These are phyloP conservation scores for Filobasidium uniguttulatum DNA, from an alignment of 1,284 basidiomycete genomes.

Conservation along the genomic window DNA sequence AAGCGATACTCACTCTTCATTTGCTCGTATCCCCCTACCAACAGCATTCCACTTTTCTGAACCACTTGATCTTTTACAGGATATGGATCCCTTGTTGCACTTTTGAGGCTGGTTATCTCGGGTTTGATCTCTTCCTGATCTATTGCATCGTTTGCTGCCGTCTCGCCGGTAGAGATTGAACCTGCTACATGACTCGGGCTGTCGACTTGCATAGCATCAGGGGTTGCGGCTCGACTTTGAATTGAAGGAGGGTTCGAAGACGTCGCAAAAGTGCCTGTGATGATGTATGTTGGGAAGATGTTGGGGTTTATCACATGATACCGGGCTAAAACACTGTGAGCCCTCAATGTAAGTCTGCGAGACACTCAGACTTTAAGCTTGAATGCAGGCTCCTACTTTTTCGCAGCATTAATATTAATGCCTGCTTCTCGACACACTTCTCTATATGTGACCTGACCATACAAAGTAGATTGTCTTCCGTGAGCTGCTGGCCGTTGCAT, in stretches of 20 bases:
- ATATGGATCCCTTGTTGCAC: constrained; percentile 1
- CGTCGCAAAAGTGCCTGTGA: constrained; percentile 11
- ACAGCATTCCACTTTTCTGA: constrained; percentile 5
- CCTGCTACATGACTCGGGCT: not conserved
- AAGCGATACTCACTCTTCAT: constrained; percentile 2
- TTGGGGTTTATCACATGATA: constrained; percentile 3
- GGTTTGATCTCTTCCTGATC: not conserved
- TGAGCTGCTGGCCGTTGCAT: too few species aligned
- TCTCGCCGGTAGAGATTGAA: not conserved
- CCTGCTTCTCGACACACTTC: constrained; percentile 8
- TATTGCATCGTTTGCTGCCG: not conserved
- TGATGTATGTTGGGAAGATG: constrained; percentile 11
- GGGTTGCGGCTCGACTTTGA: too few species aligned
- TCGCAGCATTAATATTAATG: constrained; percentile 11
- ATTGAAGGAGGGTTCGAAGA: too few species aligned
- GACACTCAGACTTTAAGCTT: not conserved
- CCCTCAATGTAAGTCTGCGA: too few species aligned
- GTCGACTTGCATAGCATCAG: not conserved
- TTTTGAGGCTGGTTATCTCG: not conserved
- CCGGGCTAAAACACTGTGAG: constrained; percentile 1
- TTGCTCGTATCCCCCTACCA: constrained; percentile 5
- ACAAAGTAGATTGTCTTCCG: too few species aligned
- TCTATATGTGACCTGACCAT: constrained; percentile 7
- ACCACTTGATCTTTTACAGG: constrained; percentile 4
- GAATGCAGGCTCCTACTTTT: not conserved